These are phyloP conservation scores for Chlamydomonas urium DNA, from an alignment of 139 green algal genomes.

Conservation along the genomic window DNA sequence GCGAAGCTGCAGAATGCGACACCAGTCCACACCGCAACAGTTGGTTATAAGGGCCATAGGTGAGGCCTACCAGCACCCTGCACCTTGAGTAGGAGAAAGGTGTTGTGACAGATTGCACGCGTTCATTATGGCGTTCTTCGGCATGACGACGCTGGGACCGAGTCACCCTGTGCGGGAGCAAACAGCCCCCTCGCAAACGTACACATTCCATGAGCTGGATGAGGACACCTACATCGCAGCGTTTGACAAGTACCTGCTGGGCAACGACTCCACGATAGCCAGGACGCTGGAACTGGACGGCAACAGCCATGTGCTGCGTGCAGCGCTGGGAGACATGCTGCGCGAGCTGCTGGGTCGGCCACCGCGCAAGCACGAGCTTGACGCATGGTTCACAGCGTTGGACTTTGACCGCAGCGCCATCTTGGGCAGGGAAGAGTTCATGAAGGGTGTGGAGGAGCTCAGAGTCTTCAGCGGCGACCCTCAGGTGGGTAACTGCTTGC, in stretches of 20 bases:
- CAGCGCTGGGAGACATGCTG: constrained; percentile 30
- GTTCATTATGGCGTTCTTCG: constrained; percentile 14
- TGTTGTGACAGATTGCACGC: too few species aligned
- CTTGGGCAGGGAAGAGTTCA: constrained; percentile 24
- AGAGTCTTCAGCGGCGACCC: constrained; percentile 14
- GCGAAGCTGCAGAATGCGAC: too few species aligned
- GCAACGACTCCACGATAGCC: constrained; percentile 10
- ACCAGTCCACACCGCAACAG: too few species aligned
- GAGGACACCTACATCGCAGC: constrained; percentile 11
- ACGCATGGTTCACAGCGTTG: constrained; percentile 34
- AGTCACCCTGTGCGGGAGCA: not conserved
- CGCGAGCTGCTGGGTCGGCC: constrained; percentile 18
- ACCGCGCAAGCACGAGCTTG: constrained; percentile 30
- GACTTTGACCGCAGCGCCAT: constrained; percentile 29
- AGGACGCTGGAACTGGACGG: constrained; percentile 24
- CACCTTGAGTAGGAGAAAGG: too few species aligned
- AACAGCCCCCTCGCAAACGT: not conserved
- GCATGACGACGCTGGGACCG: constrained; percentile 4
- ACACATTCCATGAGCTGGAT: constrained; percentile 12
- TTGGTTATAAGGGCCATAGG: too few species aligned
- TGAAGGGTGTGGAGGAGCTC: constrained; percentile 15
- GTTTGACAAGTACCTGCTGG: constrained; percentile 32
- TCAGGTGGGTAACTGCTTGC: not conserved
- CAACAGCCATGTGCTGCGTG: constrained; percentile 16
- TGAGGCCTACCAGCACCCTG: too few species aligned